Percentiles rank a stretch among this genome's conserved stretches.
Evolutionary conservation across 208 protist species (phyloP).

Genomic region (Trypanosoma boissoni): DNA sequence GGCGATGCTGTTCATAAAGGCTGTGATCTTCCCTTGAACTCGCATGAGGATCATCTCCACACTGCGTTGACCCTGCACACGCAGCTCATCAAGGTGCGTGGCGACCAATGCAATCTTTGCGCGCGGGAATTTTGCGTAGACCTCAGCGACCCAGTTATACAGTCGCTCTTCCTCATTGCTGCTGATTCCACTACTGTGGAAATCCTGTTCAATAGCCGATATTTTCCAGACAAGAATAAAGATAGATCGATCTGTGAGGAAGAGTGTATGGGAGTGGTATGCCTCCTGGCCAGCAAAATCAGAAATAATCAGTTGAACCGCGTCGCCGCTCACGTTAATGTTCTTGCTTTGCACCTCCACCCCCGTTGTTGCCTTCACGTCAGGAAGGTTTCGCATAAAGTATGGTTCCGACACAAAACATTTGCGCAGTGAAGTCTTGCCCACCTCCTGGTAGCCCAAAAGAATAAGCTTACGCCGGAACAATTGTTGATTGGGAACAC

Average conservation of each 20-base stretch:
- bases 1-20: slow-evolving; percentile 58
- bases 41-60: slow-evolving; percentile 87
- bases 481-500: slow-evolving; percentile 61
- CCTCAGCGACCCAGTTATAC: slow-evolving; percentile 82
- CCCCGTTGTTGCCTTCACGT: slow-evolving; percentile 80
- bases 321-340: slow-evolving; percentile 52
- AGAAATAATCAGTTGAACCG: slow-evolving; percentile 62
- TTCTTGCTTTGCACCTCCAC: slow-evolving; percentile 68
- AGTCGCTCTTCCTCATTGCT: slow-evolving; percentile 76
- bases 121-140: slow-evolving; percentile 81
- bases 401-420: slow-evolving; percentile 85
- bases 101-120: slow-evolving; percentile 78
- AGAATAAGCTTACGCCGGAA: slow-evolving; percentile 81
- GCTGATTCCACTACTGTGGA: slow-evolving; percentile 76
- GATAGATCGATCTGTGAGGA: slow-evolving; percentile 82
- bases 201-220: slow-evolving; percentile 83
- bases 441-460: slow-evolving; percentile 85
- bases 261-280: slow-evolving; percentile 86
- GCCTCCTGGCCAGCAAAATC: slow-evolving; percentile 88
- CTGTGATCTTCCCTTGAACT: slow-evolving; percentile 63
- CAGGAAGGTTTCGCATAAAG: slow-evolving; percentile 74
- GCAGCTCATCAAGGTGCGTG: slow-evolving; percentile 88
- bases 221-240: slow-evolving; percentile 91
- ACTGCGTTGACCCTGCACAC: slow-evolving; percentile 69
- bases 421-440: slow-evolving; percentile 88